phyloP scores from a whole-genome alignment of 2,329 filamentous ascomycete species.

The Mariannaea sp. region DNA sequence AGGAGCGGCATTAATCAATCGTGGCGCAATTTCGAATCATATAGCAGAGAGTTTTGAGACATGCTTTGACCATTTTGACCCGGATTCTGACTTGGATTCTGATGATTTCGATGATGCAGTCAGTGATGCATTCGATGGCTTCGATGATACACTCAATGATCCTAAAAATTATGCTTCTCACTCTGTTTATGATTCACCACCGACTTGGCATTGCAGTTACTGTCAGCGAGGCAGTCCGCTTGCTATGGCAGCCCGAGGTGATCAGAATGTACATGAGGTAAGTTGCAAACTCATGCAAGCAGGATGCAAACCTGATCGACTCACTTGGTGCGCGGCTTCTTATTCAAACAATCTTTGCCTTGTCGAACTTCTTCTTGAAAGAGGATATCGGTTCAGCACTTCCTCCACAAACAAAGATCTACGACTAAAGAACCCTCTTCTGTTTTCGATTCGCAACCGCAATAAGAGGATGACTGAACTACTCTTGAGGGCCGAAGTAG shows the following conservation, averaged over 20 bases:
- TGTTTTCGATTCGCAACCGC: background rate
- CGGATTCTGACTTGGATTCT: too few species aligned
- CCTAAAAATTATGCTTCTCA: too few species aligned
- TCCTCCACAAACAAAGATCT: background rate
- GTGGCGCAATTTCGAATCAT: too few species aligned
- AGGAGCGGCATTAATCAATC: background rate
- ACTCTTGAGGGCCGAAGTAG: background rate
- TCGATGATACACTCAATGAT: too few species aligned
- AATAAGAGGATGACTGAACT: background rate
- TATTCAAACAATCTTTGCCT: background rate
- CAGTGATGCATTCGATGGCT: too few species aligned
- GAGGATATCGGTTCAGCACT: too few species aligned
- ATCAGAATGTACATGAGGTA: too few species aligned
- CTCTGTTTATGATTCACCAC: too few species aligned
- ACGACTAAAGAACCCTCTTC: background rate
- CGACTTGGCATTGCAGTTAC: background rate
- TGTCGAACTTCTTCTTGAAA: background rate
- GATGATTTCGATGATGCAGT: too few species aligned
- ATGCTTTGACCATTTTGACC: too few species aligned
- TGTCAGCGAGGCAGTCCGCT: background rate
- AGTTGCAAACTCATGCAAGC: background rate
- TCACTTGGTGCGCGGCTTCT: background rate
- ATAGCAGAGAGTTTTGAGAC: too few species aligned
- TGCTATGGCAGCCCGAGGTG: background rate
- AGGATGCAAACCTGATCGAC: background rate